These are phyloP conservation scores for Russula lepida DNA, from an alignment of 768 basidiomycete species.

Conservation along the genomic window DNA sequence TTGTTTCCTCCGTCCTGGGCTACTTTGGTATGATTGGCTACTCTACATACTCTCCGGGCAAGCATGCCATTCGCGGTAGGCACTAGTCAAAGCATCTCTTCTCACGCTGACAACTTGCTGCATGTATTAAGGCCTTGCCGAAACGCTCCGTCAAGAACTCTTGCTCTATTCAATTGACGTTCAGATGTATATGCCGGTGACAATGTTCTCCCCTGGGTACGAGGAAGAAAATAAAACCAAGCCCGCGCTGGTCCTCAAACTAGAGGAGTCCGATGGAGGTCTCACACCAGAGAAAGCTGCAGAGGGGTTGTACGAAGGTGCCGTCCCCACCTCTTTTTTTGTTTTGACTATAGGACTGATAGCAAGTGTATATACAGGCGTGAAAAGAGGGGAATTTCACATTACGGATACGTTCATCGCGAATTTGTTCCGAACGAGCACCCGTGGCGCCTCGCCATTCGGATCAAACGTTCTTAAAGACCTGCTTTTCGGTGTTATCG, in stretches of 20 bases:
- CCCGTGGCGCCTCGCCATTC: slow-evolving; percentile 51
- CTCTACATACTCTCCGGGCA: slow-evolving; percentile 71
- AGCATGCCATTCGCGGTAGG: slow-evolving; percentile 77
- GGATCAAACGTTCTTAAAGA: slow-evolving; percentile 51
- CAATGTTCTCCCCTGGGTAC: slow-evolving; percentile 71
- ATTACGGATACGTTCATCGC: slow-evolving; percentile 68
- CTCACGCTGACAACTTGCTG: background rate
- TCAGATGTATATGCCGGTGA: slow-evolving; percentile 76
- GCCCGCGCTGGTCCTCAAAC: slow-evolving; percentile 61
- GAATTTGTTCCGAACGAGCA: slow-evolving; percentile 56
- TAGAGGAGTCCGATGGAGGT: slow-evolving; percentile 67
- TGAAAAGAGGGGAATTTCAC: slow-evolving; percentile 61
- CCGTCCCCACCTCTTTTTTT: slow-evolving; percentile 9
- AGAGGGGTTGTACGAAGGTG: slow-evolving; percentile 49
- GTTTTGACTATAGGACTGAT: background rate
- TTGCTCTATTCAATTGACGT: slow-evolving; percentile 68
- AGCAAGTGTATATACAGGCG: slow-evolving; percentile 36
- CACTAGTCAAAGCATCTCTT: background rate
- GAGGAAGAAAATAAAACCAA: slow-evolving; percentile 72
- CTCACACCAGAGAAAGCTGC: slow-evolving; percentile 60
- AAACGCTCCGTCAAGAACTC: slow-evolving; percentile 72
- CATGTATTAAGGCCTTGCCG: slow-evolving; percentile 58
- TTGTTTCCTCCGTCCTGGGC: slow-evolving; percentile 68
- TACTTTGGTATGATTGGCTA: slow-evolving; percentile 75
- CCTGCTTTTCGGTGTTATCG: slow-evolving; percentile 34